Evolutionary conservation across 169 alveolate genomes (phyloP).

Genomic region (Eimeria acervulina): DNA sequence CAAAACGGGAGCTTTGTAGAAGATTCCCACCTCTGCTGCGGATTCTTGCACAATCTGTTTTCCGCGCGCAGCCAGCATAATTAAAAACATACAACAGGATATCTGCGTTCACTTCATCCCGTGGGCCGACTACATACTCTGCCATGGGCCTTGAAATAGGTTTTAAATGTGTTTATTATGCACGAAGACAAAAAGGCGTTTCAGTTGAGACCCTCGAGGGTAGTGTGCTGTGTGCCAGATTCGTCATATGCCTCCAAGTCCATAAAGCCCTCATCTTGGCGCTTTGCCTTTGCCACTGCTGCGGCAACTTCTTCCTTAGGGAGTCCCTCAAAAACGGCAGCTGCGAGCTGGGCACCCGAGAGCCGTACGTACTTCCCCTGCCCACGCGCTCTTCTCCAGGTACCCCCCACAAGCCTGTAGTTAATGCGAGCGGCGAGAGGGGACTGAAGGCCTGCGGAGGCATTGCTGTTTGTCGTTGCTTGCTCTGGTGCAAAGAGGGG

Average conservation of each 20-base stretch:
- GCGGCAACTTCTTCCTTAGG: slow-evolving; percentile 59
- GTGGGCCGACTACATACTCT: not conserved
- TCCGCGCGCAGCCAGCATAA: not conserved
- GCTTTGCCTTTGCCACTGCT: slow-evolving; percentile 44
- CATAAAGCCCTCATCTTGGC: slow-evolving; percentile 62
- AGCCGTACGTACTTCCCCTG: slow-evolving; percentile 23
- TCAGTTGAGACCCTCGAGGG: slow-evolving; percentile 66
- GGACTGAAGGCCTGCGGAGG: not conserved
- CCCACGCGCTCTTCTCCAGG: slow-evolving; percentile 58
- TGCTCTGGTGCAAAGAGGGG: not conserved
- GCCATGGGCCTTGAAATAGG: not conserved
- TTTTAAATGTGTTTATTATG: not conserved
- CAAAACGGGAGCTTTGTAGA: not conserved
- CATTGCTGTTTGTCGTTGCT: not conserved
- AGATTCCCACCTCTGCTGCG: not conserved
- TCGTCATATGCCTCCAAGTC: slow-evolving; percentile 69
- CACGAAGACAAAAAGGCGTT: not conserved
- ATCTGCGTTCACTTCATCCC: not conserved
- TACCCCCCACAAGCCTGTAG: slow-evolving; percentile 56
- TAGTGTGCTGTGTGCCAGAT: slow-evolving; percentile 41
- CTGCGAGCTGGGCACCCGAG: slow-evolving; percentile 57
- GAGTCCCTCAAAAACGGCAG: slow-evolving; percentile 44
- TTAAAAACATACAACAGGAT: not conserved
- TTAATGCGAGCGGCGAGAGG: slow-evolving; percentile 39
- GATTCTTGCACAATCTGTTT: not conserved